Base-by-base conservation (phyloP, 352 stramenopile species). In the Phytophthora boehmeriae region DNA sequence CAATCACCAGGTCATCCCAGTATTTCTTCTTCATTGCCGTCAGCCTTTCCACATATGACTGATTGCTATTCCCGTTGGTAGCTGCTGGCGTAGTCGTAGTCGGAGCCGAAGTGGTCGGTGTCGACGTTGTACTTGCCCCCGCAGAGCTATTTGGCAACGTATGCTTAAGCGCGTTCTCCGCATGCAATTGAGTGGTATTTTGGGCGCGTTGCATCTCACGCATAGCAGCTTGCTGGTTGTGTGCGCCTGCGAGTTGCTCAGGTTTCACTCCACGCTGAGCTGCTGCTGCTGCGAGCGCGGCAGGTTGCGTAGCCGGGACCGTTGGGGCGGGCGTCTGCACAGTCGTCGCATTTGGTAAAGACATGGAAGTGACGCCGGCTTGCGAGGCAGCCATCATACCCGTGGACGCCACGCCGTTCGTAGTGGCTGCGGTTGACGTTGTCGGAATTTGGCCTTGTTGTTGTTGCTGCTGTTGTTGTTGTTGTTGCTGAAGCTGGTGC, bases 21-120 rank as follows among this genome's bases (percentile, higher is more conserved):
- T 94, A 93, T 57, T 94, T 94, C 19, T 66, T 60, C 49, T 89
- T 90, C 66, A 92, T 78, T 54, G 91, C 78, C 50, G 85, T 86
- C 16, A 92, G 69, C 17, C 82, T 75, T 22, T 94, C 83, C 23
- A 77, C 78, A 60, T 94, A 94, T 14, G 80, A 80, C 51, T 73
- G 60, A n/a, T 63, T 78, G 32, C 28, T 57, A 38, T 55, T 63
- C 8, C 61, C 59, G 20, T 54, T 59, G n/a, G 45, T 68, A 5
- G 54, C 54, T 8, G 38, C 22, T 22, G 41, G 43, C 1, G 25
- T 54, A 11, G 43, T 56, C 1, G 59, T 16, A 27, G 75, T 30
- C 46, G 67, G 52, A 14, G 43, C 61, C 27, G 63, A 72, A 0
- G 66, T 39, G 34, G 47, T 67, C 1, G 53, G 22, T 41, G 56